These are phyloP conservation scores for Lipomyces starkeyi DNA, from an alignment of 805 yeast genomes.

Conservation along the genomic window DNA sequence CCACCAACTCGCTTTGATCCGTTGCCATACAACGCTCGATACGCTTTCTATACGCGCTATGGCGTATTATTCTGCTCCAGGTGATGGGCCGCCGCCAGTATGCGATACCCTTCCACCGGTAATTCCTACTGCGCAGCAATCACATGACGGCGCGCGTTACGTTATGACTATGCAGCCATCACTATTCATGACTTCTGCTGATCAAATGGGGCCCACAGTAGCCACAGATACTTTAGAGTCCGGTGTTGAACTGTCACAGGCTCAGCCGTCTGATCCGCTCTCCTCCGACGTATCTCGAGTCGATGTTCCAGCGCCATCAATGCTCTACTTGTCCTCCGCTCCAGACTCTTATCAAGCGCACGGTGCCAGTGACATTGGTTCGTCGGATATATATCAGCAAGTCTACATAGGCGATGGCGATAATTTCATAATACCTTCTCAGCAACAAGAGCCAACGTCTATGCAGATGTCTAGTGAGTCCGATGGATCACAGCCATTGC, in stretches of 20 bases:
- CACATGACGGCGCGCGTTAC: background rate
- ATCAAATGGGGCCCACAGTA: background rate
- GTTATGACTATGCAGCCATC: background rate
- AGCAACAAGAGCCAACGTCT: background rate
- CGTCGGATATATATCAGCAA: constrained; percentile 1
- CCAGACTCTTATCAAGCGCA: constrained; percentile 5
- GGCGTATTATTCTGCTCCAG: constrained; percentile 8
- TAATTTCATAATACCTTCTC: constrained; percentile 3
- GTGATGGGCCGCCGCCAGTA: background rate
- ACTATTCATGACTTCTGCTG: background rate
- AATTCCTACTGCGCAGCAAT: background rate
- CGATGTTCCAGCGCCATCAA: background rate
- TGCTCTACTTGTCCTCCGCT: constrained; percentile 10
- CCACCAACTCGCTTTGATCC: background rate
- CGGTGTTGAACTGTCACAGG: background rate
- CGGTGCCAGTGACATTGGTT: background rate
- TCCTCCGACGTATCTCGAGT: background rate
- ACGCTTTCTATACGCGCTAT: background rate
- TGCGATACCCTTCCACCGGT: background rate
- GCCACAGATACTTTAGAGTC: constrained; percentile 1
- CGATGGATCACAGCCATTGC: constrained; percentile 4
- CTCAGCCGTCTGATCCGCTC: background rate
- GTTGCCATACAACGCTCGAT: background rate
- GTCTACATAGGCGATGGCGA: constrained; percentile 11
- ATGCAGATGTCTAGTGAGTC: constrained; percentile 4